phyloP scores from a whole-genome alignment of 2,329 filamentous ascomycete species.

The Ophiostoma sp. region DNA sequence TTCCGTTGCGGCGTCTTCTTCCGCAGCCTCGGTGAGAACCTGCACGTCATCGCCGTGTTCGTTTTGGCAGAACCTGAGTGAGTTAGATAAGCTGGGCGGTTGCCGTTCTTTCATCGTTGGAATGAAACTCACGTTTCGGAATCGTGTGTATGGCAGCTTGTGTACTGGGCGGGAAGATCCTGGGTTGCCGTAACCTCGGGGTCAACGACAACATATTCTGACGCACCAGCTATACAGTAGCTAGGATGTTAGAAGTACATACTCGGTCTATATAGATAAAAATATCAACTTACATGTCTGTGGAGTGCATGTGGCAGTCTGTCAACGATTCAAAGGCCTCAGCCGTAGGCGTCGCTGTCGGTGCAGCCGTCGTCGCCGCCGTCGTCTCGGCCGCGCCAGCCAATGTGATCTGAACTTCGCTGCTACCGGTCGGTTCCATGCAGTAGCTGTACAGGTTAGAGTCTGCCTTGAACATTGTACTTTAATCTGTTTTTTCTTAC shows the following conservation, averaged over 20 bases:
- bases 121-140: neutral
- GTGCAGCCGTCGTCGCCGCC: neutral
- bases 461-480: neutral
- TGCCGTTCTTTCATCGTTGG: neutral
- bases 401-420: neutral
- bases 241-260: neutral
- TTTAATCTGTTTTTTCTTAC: neutral
- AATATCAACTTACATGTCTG: neutral
- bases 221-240: neutral
- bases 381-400: neutral
- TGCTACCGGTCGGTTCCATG: neutral
- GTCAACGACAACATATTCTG: neutral
- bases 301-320: neutral
- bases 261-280: neutral
- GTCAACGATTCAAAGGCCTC: neutral
- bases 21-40: neutral
- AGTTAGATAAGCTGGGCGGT: neutral
- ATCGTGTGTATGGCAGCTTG: neutral
- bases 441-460: neutral
- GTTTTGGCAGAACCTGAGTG: neutral
- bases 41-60: neutral
- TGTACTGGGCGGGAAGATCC: neutral
- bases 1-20: neutral
- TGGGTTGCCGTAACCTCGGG: neutral
- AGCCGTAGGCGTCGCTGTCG: neutral